These are phyloP conservation scores for Agrocybe praecox DNA, from an alignment of 768 basidiomycete genomes.

Conservation along the genomic window DNA sequence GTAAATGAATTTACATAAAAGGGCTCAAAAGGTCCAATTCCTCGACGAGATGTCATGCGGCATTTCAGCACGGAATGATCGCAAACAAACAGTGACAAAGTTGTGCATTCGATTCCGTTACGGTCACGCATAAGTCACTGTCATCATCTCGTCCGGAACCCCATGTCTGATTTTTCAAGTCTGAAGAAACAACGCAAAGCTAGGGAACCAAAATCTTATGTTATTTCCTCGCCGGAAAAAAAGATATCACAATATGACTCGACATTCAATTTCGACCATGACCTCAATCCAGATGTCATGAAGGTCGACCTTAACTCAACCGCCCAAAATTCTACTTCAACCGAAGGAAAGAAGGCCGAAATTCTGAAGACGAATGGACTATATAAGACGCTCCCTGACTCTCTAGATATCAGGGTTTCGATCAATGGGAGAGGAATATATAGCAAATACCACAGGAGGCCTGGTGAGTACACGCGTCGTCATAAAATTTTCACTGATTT, in stretches of 20 bases:
- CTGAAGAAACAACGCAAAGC: slow-evolving; percentile 7
- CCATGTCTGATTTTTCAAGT: slow-evolving; percentile 7
- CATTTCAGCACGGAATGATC: too few species aligned
- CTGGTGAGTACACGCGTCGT: slow-evolving; percentile 18
- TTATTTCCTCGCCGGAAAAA: background rate
- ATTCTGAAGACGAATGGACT: slow-evolving; percentile 6
- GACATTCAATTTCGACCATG: background rate
- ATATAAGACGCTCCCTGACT: slow-evolving; percentile 19
- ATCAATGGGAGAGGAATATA: slow-evolving; percentile 26
- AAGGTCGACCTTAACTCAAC: background rate
- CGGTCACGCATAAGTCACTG: too few species aligned
- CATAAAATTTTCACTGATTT: background rate
- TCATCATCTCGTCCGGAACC: background rate
- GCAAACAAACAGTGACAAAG: too few species aligned
- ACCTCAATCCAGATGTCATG: background rate
- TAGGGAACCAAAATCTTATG: slow-evolving; percentile 5
- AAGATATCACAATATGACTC: background rate
- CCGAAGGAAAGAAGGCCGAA: background rate
- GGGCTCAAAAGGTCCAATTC: too few species aligned
- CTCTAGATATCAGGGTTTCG: slow-evolving; percentile 19
- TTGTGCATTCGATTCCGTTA: too few species aligned
- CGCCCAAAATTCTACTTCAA: background rate
- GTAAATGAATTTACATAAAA: too few species aligned
- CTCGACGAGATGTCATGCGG: too few species aligned
- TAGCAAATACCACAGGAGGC: slow-evolving; percentile 16